Evolutionary conservation across 176 grass and related monocot species (phyloP).

Genomic region (Cocos nucifera): DNA sequence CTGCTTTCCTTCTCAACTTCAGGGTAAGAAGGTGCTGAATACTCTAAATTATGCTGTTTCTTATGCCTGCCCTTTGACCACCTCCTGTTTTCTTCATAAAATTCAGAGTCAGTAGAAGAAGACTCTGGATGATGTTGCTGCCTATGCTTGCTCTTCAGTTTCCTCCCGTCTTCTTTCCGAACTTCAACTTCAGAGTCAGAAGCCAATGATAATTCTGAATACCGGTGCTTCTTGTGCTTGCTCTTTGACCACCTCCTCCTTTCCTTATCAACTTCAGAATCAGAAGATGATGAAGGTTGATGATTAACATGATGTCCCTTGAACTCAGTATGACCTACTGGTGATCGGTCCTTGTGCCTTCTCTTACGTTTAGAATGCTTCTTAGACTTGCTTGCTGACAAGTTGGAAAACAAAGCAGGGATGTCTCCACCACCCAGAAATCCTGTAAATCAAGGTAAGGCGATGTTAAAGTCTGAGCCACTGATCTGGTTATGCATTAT

Average conservation of each 20-base stretch:
- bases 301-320: conserved; percentile 23
- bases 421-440: conserved; percentile 64
- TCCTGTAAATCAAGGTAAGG: conserved; percentile 35
- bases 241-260: conserved; percentile 35
- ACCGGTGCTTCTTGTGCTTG: conserved; percentile 36
- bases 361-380: conserved; percentile 57
- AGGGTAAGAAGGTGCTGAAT: conserved; percentile 35
- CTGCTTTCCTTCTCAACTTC: conserved; percentile 24
- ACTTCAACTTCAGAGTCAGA: neutral
- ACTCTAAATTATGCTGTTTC: conserved; percentile 23
- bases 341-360: conserved; percentile 24
- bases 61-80: conserved; percentile 36
- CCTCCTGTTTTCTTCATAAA: conserved; percentile 25
- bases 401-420: conserved; percentile 64
- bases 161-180: neutral
- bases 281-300: conserved; percentile 13
- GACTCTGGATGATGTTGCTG: conserved; percentile 17
- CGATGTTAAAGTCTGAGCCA: conserved; percentile 1
- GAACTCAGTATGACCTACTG: conserved; percentile 12
- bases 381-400: conserved; percentile 53
- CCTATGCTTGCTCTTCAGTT: neutral
- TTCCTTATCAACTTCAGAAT: conserved; percentile 30
- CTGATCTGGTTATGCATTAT: conserved; percentile 1
- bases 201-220: neutral
- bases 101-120: conserved; percentile 36